Evolutionary conservation across 2,329 filamentous ascomycete genomes (phyloP).

Genomic region (Botrytis galanthina): DNA sequence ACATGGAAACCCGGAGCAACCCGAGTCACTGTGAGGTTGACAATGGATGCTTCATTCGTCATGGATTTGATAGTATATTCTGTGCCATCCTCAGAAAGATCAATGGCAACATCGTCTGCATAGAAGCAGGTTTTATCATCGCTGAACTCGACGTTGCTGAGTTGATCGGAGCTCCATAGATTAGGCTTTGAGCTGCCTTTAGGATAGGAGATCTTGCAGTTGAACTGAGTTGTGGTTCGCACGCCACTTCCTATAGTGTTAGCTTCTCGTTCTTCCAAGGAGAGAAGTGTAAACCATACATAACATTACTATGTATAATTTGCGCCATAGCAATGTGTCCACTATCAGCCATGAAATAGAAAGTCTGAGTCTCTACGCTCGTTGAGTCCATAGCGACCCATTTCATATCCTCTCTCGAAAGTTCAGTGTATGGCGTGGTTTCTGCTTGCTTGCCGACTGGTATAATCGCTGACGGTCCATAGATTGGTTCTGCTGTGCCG

Average conservation of each 20-base stretch:
- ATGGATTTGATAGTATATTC: constrained; percentile 88
- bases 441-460: constrained; percentile 80
- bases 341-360: constrained; percentile 80
- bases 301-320: constrained; percentile 97
- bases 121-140: constrained; percentile 80
- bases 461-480: constrained; percentile 83
- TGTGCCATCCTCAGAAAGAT: constrained; percentile 80
- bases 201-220: constrained; percentile 83
- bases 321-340: constrained; percentile 78
- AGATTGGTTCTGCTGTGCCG: constrained; percentile 94
- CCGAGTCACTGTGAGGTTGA: constrained; percentile 81
- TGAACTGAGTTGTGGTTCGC: constrained; percentile 89
- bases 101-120: constrained; percentile 79
- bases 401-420: constrained; percentile 73
- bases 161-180: constrained; percentile 79
- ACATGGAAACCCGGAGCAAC: constrained; percentile 77
- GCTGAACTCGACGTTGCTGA: constrained; percentile 79
- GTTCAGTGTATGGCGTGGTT: constrained; percentile 75
- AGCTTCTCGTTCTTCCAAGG: constrained; percentile 29
- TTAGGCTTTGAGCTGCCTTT: constrained; percentile 65
- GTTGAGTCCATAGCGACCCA: constrained; percentile 82
- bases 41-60: constrained; percentile 73
- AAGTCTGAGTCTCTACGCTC: constrained; percentile 90
- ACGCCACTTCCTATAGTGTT: constrained; percentile 63
- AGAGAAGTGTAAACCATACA: constrained; percentile 54